These are phyloP conservation scores for Alloteropsis angusta DNA, from an alignment of 202 grass and related monocot species.

Conservation along the genomic window DNA sequence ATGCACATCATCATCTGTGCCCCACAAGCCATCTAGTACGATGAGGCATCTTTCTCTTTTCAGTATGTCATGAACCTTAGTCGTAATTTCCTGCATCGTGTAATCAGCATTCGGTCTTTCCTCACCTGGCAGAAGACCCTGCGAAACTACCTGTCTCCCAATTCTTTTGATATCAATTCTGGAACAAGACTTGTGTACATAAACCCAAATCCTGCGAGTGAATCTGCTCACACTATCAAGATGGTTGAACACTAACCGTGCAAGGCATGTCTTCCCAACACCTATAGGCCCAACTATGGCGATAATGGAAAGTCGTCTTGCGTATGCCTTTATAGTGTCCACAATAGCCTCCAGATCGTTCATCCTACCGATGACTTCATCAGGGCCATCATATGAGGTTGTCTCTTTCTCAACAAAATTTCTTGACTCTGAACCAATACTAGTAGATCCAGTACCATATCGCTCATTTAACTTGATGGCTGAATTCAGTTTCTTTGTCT, in stretches of 20 bases:
- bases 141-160: slow-evolving; percentile 30
- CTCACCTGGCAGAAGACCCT: slow-evolving; percentile 22
- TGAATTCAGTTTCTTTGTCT: no score
- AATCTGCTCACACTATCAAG: slow-evolving; percentile 17
- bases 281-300: slow-evolving; percentile 37
- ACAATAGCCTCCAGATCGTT: no score
- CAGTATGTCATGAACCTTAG: slow-evolving; percentile 23
- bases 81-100: slow-evolving; percentile 37
- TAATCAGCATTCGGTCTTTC: slow-evolving; percentile 30
- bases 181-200: no score
- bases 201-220: slow-evolving; percentile 47
- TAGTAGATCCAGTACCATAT: no score
- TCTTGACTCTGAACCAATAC: no score
- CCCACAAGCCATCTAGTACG: slow-evolving; percentile 46
- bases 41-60: slow-evolving; percentile 32
- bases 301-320: slow-evolving; percentile 38
- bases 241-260: slow-evolving; percentile 33
- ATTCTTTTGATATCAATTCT: slow-evolving; percentile 37
- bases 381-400: no score
- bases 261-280: slow-evolving; percentile 47
- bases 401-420: no score
- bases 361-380: no score
- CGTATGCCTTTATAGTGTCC: no score
- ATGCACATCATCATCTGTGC: slow-evolving; percentile 30
- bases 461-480: no score